Evolutionary conservation across 1,284 basidiomycete genomes (phyloP).

Genomic region (Irpex rosettiformis): DNA sequence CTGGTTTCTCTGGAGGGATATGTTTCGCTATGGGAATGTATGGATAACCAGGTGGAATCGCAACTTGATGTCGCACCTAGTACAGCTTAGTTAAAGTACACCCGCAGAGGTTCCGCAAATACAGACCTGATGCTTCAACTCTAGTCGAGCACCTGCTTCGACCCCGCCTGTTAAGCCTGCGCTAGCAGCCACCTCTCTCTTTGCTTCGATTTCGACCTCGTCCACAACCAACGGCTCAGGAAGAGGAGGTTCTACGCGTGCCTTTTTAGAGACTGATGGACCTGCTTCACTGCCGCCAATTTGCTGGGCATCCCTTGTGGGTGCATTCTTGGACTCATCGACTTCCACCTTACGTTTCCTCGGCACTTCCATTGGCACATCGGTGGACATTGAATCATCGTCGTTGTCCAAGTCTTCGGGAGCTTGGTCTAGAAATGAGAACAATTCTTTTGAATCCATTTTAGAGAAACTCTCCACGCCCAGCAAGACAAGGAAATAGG

Average conservation of each 20-base stretch:
- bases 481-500: background rate
- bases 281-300: constrained; percentile 20
- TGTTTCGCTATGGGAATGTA: constrained; percentile 93
- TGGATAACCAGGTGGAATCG: constrained; percentile 88
- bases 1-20: constrained; percentile 88
- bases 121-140: constrained; percentile 75
- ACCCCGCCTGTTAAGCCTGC: constrained; percentile 74
- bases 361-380: constrained; percentile 16
- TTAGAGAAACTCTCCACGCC: background rate
- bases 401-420: constrained; percentile 22
- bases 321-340: constrained; percentile 13
- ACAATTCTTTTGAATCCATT: constrained; percentile 34
- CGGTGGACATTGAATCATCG: constrained; percentile 20
- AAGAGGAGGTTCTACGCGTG: constrained; percentile 49
- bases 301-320: constrained; percentile 10
- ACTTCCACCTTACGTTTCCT: constrained; percentile 28
- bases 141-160: constrained; percentile 65
- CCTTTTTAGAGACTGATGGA: constrained; percentile 41
- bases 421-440: constrained; percentile 39
- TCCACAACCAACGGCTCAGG: constrained; percentile 77
- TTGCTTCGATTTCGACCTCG: constrained; percentile 87
- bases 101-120: too few species aligned
- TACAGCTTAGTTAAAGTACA: background rate
- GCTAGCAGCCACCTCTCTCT: constrained; percentile 82
- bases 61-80: constrained; percentile 92